Evolutionary conservation across 1,284 basidiomycete genomes (phyloP).

Genomic region (Apiotrichum siamense): DNA sequence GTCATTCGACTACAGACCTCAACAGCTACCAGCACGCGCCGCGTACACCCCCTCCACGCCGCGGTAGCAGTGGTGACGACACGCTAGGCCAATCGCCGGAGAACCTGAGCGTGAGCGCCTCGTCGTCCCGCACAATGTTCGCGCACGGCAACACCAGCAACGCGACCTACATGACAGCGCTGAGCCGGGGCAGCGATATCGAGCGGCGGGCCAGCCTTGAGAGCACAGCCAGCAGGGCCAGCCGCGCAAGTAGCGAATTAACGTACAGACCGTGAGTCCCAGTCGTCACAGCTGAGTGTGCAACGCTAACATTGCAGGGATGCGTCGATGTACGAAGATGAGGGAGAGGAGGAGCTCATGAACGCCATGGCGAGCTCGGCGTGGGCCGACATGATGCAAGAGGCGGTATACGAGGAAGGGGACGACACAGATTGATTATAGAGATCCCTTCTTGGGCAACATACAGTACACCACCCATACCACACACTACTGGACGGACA

Average conservation of each 20-base stretch:
- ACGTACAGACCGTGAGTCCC: not conserved
- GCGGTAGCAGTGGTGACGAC: not conserved
- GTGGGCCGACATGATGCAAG: slow-evolving; percentile 48
- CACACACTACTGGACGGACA: no score
- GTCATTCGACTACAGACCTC: no score
- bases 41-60: not conserved
- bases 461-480: no score
- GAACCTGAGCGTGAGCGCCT: not conserved
- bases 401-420: slow-evolving; percentile 31
- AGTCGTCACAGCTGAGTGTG: not conserved
- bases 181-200: not conserved
- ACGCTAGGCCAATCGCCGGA: not conserved
- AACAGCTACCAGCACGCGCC: no score
- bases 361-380: slow-evolving; percentile 32
- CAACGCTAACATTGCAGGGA: slow-evolving; percentile 3
- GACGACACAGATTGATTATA: not conserved
- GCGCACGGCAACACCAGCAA: not conserved
- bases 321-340: slow-evolving; percentile 4
- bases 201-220: not conserved
- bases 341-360: slow-evolving; percentile 21
- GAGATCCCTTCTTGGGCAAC: not conserved
- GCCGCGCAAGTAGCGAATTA: not conserved
- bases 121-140: not conserved
- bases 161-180: not conserved
- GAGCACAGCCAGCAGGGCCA: not conserved